Conservation (phyloP, 129 eudicot species). For the Silybum marianum region DNA sequence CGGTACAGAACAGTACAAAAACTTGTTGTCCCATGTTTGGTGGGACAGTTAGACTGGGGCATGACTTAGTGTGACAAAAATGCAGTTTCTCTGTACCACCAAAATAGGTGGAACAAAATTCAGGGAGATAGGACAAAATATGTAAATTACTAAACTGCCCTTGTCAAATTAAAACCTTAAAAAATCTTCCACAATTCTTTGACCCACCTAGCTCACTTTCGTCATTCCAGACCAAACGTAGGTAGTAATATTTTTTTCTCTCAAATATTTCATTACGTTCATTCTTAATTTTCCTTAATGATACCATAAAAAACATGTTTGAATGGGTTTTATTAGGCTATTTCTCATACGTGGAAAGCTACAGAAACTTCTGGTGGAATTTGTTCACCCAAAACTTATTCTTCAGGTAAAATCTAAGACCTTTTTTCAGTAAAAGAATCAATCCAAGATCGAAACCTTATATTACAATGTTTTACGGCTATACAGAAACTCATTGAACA, state of each 20-base stretch:
- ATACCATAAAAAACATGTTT: background rate
- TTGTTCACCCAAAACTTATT: constrained; percentile 70
- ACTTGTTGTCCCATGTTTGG: background rate
- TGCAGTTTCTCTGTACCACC: background rate
- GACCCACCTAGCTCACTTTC: background rate
- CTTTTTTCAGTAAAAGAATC: constrained; percentile 10
- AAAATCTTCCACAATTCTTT: background rate
- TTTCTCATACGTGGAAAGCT: constrained; percentile 57
- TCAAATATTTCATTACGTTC: background rate
- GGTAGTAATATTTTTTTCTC: background rate
- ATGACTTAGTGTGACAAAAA: background rate
- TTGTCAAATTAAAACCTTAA: background rate
- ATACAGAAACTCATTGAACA: constrained; percentile 79
- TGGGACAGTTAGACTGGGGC: background rate
- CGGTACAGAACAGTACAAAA: background rate
- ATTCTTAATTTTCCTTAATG: background rate
- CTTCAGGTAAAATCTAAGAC: constrained; percentile 50
- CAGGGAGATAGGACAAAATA: background rate
- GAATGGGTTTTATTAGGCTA: constrained; percentile 36
- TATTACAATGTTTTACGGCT: constrained; percentile 9
- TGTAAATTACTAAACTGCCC: background rate
- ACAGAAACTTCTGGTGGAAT: constrained; percentile 65
- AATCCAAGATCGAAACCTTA: background rate
- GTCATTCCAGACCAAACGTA: background rate
- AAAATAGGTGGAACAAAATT: no score